Evolutionary conservation across 2,329 filamentous ascomycete species (phyloP).

Genomic region (Paraconiothyrium brasiliense): DNA sequence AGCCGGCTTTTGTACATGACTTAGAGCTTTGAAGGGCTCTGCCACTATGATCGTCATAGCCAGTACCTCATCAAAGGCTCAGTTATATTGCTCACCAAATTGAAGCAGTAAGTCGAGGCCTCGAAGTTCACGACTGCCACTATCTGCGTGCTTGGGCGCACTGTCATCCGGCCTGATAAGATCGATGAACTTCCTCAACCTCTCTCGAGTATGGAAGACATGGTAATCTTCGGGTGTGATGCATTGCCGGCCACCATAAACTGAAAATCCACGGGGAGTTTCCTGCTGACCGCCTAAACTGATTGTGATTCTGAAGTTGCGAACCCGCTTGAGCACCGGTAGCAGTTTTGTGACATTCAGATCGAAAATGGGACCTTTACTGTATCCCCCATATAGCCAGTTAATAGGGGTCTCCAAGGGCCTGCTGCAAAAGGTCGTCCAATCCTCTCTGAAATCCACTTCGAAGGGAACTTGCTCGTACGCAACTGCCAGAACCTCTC

Average conservation of each 20-base stretch:
- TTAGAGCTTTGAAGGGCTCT: slow-evolving; percentile 20
- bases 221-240: background rate
- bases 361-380: background rate
- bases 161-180: background rate
- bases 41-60: slow-evolving; percentile 18
- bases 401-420: background rate
- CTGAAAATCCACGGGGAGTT: background rate
- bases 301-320: slow-evolving; percentile 8
- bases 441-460: background rate
- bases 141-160: background rate
- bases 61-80: slow-evolving; percentile 18
- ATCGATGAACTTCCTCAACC: slow-evolving; percentile 7
- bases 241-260: background rate
- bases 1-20: slow-evolving; percentile 1
- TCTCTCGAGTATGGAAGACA: background rate
- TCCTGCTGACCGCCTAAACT: background rate
- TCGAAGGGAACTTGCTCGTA: slow-evolving; percentile 24
- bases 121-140: background rate
- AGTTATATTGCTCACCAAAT: background rate
- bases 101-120: background rate
- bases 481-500: slow-evolving; percentile 23
- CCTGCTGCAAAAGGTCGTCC: background rate
- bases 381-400: background rate
- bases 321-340: background rate
- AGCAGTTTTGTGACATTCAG: background rate